Evolutionary conservation across 768 basidiomycete genomes (phyloP).

Genomic region (Gyrodon lividus): DNA sequence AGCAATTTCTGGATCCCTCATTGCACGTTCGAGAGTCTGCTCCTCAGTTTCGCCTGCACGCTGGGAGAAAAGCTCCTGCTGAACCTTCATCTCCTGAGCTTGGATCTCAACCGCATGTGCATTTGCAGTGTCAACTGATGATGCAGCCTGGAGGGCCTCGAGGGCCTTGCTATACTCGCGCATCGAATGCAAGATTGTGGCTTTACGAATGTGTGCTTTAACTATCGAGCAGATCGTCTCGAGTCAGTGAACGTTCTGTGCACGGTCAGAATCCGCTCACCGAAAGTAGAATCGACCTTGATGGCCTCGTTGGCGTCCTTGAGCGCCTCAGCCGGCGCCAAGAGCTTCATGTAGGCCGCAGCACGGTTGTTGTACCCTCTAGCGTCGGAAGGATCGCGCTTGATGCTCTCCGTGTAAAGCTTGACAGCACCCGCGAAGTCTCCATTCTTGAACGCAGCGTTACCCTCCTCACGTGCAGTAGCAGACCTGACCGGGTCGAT

Average conservation of each 20-base stretch:
- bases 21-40: slow-evolving; percentile 88
- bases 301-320: slow-evolving; percentile 96
- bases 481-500: slow-evolving; percentile 84
- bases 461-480: slow-evolving; percentile 87
- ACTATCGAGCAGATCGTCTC: slow-evolving; percentile 36
- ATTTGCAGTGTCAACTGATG: slow-evolving; percentile 72
- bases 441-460: slow-evolving; percentile 85
- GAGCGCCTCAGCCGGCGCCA: slow-evolving; percentile 90
- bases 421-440: slow-evolving; percentile 92
- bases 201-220: slow-evolving; percentile 95
- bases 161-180: slow-evolving; percentile 88
- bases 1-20: slow-evolving; percentile 96
- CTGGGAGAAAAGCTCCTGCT: slow-evolving; percentile 75
- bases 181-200: slow-evolving; percentile 83
- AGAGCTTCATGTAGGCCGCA: slow-evolving; percentile 95
- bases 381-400: slow-evolving; percentile 87
- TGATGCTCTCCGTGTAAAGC: slow-evolving; percentile 93
- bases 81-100: slow-evolving; percentile 75
- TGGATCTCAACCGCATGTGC: slow-evolving; percentile 85
- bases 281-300: slow-evolving; percentile 83
- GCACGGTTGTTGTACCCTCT: slow-evolving; percentile 97
- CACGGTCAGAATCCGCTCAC: slow-evolving; percentile 38
- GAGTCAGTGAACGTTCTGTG: background rate
- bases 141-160: slow-evolving; percentile 76
- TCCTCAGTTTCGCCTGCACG: slow-evolving; percentile 87